Evolutionary conservation across 176 grass and related monocot species (phyloP), one percentile per base, ranked within the genome.

Genomic region (Zea luxurians): DNA sequence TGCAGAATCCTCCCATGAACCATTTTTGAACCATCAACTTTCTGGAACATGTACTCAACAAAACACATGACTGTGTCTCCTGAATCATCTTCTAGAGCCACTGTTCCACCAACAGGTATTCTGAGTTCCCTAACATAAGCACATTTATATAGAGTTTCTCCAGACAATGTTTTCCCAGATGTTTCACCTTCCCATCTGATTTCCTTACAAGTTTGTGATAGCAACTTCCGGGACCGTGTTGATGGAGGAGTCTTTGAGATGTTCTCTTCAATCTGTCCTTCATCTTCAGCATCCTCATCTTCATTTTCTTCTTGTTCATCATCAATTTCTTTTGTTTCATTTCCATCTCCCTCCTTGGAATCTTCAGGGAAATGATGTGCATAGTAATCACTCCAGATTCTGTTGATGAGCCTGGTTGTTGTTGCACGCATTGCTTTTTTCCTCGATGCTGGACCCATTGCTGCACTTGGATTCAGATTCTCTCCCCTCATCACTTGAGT

Each of bases 371-470:
- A 96, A 77, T 88, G 75, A 27, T 68, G 78, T 55, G 5, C 70
- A 76, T 96, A 90, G 48, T 96, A 96, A 52, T 92, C 93, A 64
- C 75, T 68, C 87, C 89, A 96, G 27, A 96, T 83, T 67, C 41
- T 87, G 84, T 73, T 92, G 61, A 96, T 83, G 45, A 96, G 68
- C 55, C 65, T 88, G 61, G 93, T 96, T 48, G 93, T 92, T 16
- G 93, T 96, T 15, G 89, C 93, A 75, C 90, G 87, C 93, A 96
- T 96, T n/a, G 78, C 71, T 74, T 96, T 92, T 43, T 48, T 83
- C 66, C 66, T 92, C 7, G 78, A 50, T 70, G 63, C 41, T 37
- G 79, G 87, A 0, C 79, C 76, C 76, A 87, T 83, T 71, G 54
- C 83, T 73, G 89, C 89, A 58, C 83, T 90, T 37, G 93, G 87